Base-by-base conservation (phyloP, 2,329 filamentous ascomycete genomes). In the Botrytis porri region DNA sequence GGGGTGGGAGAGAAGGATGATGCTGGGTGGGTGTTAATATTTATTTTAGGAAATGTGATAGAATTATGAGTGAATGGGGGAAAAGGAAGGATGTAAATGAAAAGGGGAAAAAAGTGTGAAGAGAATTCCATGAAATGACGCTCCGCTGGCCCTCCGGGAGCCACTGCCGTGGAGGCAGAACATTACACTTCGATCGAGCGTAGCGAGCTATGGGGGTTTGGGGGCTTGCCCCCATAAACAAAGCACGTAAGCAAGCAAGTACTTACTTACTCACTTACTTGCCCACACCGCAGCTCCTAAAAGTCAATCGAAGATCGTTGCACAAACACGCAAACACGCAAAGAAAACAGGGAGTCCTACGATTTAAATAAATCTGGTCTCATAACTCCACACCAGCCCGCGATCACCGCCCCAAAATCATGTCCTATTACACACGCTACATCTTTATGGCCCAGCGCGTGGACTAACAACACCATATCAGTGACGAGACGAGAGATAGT, bases 1-100 rank as follows among this genome's bases (percentile, higher is more conserved):
- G 0, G 90, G 90, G 79, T 92, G 89, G 73, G 88, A 89, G 85
- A 92, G 88, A 75, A 91, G 83, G 29, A 91, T 83, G 0, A 89
- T 85, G 12, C 78, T 80, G 25, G 18, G 45, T 45, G 29, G 67
- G 29, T 39, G 39, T 41, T n/a, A 54, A 74, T 54, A 3, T 29
- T 7, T 25, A 29, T 29, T 29, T 5, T n/a, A 9, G 10, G 10
- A 10, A n/a, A 51, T 41, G 2, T 12, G 39, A 9, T 5, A 51
- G 20, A 48, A 0, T 22, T 48, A 51, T n/a, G 48, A 25, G 25
- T 14, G 4, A 22, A 25, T 22, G 22, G 20, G 45, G 45, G 20
- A 48, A 18, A 22, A 45, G 20, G 20, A 22, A 45, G 18, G 43
- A 8, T 48, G 25, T 22, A 48, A 48, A 20, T 22, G 0, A 48